Evolutionary conservation across 2,329 filamentous ascomycete genomes (phyloP), one percentile per base, ranked within the genome.

Genomic region (Penicillium rolfsii): DNA sequence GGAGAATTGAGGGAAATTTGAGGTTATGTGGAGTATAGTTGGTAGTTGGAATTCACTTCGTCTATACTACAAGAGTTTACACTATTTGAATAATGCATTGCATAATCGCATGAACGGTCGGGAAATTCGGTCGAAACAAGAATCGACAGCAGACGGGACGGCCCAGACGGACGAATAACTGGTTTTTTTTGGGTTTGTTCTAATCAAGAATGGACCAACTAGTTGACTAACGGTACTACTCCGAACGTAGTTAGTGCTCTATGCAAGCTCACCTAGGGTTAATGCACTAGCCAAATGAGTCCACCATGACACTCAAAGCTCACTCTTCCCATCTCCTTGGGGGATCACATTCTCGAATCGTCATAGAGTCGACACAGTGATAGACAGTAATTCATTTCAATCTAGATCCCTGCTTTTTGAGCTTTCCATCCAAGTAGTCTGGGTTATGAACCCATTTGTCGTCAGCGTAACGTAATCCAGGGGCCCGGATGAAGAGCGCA

Each of bases 391-490:
- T n/a, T 33, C 2, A 5, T 11, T 11, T 6, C 30, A 14, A 50
- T 50, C 28, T 50, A 35, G 46, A 35, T 24, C 46, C 24, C n/a
- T 33, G 24, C 46, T 19, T 33, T 11, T 35, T 16, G 22, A n/a
- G 6, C 24, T 28, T 16, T 11, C 8, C 7, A 22, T 22, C 8
- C 19, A 43, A 43, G 40, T 19, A 43, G 40, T 14, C 2, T 43
- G 4, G 11, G 38, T 24, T 54, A 22, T 22, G 19, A 22, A 22
- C 19, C 19, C 22, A 24, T 43, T 36, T 54, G 38, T 45, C 52
- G 52, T 54, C 52, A 54, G 26, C 28, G 36, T 36, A 26, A 54
- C 52, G 52, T 54, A 54, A 54, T 26, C 38, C 28, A 12, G 36
- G 50, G 50, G 35, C 30, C 30, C 6, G 50, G 50, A 16, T 26